Conservation (phyloP, 1,139 yeast genomes). For the Debaryomycetaceae sp. region DNA sequence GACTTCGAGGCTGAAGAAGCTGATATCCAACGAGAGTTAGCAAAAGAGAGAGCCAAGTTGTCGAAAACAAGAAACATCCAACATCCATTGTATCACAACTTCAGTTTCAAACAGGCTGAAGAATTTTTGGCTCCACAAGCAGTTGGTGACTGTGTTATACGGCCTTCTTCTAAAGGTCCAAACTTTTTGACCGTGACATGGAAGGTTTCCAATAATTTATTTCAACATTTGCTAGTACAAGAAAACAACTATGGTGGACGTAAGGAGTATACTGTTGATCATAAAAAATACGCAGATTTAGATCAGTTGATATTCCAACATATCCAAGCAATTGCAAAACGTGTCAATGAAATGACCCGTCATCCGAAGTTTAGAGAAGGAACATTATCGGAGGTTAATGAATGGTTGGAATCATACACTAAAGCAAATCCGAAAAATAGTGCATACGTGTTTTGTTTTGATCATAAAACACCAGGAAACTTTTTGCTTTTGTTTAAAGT, state of each 20-base stretch:
- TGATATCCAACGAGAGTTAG: conserved; percentile 59
- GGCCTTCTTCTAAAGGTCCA: conserved; percentile 90
- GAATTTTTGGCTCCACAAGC: conserved; percentile 84
- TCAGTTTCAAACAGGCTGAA: conserved; percentile 86
- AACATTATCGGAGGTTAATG: conserved; percentile 72
- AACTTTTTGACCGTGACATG: conserved; percentile 91
- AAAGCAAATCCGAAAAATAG: conserved; percentile 89
- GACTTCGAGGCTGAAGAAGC: conserved; percentile 71
- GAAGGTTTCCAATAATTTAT: conserved; percentile 89
- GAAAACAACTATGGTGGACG: conserved; percentile 64
- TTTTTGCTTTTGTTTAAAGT: conserved; percentile 80
- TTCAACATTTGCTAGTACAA: conserved; percentile 85
- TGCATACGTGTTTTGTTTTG: conserved; percentile 87
- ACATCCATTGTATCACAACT: conserved; percentile 86
- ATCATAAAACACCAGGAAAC: conserved; percentile 91
- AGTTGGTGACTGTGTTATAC: conserved; percentile 88
- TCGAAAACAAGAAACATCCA: conserved; percentile 70
- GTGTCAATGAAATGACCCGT: conserved; percentile 79
- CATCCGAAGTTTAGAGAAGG: conserved; percentile 90
- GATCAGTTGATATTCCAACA: conserved; percentile 92
- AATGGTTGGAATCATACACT: conserved; percentile 86
- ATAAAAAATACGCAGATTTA: conserved; percentile 71
- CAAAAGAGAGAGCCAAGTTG: conserved; percentile 55
- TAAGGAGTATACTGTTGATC: conserved; percentile 65
- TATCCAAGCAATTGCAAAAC: conserved; percentile 78